A percentile compares a stretch with the other conserved stretches of the same genome.
These are phyloP conservation scores for Mycena epipterygia DNA, from an alignment of 768 basidiomycete genomes.

Conservation along the genomic window DNA sequence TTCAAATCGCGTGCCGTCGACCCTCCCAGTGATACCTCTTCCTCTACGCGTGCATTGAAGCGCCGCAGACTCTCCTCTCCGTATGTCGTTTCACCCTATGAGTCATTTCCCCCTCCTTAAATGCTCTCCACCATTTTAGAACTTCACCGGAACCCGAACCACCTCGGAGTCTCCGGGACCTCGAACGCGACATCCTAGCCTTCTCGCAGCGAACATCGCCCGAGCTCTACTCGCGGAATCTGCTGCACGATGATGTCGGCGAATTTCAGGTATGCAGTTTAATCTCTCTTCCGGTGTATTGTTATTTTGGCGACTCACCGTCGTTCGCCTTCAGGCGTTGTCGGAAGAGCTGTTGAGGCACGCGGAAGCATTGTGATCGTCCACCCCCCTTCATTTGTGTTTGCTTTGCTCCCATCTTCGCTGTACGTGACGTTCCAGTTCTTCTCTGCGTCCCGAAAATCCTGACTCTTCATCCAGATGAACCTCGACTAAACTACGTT, in stretches of 20 bases:
- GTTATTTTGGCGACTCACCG: background rate
- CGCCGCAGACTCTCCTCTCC: background rate
- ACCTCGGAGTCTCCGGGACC: background rate
- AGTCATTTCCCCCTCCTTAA: background rate
- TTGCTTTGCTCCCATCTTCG: background rate
- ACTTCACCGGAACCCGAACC: background rate
- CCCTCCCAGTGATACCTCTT: background rate
- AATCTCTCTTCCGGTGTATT: background rate
- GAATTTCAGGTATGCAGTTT: background rate
- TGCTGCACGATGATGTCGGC: background rate
- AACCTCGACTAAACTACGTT: background rate
- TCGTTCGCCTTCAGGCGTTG: background rate
- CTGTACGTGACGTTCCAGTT: background rate
- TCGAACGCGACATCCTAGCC: background rate
- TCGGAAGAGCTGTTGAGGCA: background rate
- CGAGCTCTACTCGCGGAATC: background rate
- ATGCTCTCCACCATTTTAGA: background rate
- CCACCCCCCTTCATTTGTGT: background rate
- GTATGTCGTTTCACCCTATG: background rate
- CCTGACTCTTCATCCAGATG: background rate
- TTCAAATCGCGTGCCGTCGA: background rate
- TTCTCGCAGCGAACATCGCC: background rate
- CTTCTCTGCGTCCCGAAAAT: background rate
- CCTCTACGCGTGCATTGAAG: background rate
- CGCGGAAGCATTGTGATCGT: background rate